Evolutionary conservation across 1,284 basidiomycete genomes (phyloP).

Genomic region (Mycosarcoma maydis): DNA sequence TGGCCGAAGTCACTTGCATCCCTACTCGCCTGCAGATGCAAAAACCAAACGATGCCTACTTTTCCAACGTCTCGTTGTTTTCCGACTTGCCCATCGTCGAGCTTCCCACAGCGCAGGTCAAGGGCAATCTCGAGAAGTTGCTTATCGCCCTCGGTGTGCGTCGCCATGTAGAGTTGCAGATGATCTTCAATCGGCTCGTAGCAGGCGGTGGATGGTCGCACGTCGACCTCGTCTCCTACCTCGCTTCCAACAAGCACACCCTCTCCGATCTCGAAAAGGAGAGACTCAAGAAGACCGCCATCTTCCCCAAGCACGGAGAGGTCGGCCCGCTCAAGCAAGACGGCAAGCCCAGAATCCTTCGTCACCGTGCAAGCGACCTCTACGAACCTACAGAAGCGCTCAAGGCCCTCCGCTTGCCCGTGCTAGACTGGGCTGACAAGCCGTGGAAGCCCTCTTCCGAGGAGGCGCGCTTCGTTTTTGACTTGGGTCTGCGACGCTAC

Average conservation of each 20-base stretch:
- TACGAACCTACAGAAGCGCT: slow-evolving; percentile 86
- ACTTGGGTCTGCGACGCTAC: slow-evolving; percentile 78
- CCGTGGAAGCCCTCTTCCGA: slow-evolving; percentile 50
- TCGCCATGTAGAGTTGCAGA: slow-evolving; percentile 78
- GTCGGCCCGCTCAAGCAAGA: slow-evolving; percentile 53
- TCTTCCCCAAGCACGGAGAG: slow-evolving; percentile 77
- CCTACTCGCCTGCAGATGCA: slow-evolving; percentile 84
- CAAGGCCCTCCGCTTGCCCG: slow-evolving; percentile 78
- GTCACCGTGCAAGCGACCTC: slow-evolving; percentile 61
- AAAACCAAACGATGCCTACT: slow-evolving; percentile 81
- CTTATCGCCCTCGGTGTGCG: slow-evolving; percentile 83
- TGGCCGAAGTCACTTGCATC: slow-evolving; percentile 80
- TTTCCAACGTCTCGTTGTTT: slow-evolving; percentile 86
- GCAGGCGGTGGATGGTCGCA: slow-evolving; percentile 69
- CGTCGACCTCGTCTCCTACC: slow-evolving; percentile 68
- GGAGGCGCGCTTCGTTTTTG: slow-evolving; percentile 82
- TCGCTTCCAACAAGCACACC: slow-evolving; percentile 83
- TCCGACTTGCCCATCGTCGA: slow-evolving; percentile 80
- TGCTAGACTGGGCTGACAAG: slow-evolving; percentile 84
- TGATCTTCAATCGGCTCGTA: slow-evolving; percentile 68
- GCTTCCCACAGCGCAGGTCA: slow-evolving; percentile 76
- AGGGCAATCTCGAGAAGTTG: slow-evolving; percentile 80
- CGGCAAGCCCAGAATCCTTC: slow-evolving; percentile 48
- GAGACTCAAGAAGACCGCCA: slow-evolving; percentile 78
- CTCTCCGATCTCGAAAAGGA: slow-evolving; percentile 77